A percentile compares a stretch with the other conserved stretches of the same genome.
These are phyloP conservation scores for Cutaneotrichosporon cavernicola DNA, from an alignment of 1,284 basidiomycete species.

Conservation along the genomic window DNA sequence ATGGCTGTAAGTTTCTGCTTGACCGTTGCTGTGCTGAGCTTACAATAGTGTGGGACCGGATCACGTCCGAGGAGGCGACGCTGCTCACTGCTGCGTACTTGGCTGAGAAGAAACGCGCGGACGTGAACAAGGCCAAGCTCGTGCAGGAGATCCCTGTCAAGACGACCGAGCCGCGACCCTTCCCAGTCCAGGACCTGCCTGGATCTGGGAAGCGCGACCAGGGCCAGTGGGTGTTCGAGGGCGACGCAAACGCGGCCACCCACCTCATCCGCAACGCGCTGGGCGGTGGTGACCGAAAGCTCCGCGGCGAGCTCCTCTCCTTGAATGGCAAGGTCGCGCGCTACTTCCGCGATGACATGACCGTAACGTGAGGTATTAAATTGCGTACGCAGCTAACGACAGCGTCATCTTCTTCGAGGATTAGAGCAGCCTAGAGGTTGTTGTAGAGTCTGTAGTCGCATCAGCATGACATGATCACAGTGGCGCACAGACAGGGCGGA, in stretches of 20 bases:
- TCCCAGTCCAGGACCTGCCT: constrained; percentile 45
- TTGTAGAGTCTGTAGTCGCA: neutral
- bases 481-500: neutral
- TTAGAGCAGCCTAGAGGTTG: neutral
- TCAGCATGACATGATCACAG: neutral
- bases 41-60: constrained; percentile 76
- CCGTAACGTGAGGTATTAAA: constrained; percentile 70
- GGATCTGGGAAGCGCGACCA: constrained; percentile 23
- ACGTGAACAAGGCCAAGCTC: constrained; percentile 37
- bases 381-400: constrained; percentile 5
- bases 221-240: constrained; percentile 69
- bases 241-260: constrained; percentile 81
- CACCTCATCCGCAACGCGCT: constrained; percentile 94
- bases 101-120: constrained; percentile 60
- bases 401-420: constrained; percentile 40
- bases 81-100: constrained; percentile 83
- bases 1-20: constrained; percentile 60
- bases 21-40: neutral
- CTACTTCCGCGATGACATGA: constrained; percentile 81
- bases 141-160: constrained; percentile 33
- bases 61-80: constrained; percentile 93
- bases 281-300: constrained; percentile 73
- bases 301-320: constrained; percentile 71
- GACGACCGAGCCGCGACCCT: constrained; percentile 34
- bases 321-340: constrained; percentile 79